Base-by-base conservation (phyloP, 140 eudicot genomes). In the Erigeron philadelphicus region DNA sequence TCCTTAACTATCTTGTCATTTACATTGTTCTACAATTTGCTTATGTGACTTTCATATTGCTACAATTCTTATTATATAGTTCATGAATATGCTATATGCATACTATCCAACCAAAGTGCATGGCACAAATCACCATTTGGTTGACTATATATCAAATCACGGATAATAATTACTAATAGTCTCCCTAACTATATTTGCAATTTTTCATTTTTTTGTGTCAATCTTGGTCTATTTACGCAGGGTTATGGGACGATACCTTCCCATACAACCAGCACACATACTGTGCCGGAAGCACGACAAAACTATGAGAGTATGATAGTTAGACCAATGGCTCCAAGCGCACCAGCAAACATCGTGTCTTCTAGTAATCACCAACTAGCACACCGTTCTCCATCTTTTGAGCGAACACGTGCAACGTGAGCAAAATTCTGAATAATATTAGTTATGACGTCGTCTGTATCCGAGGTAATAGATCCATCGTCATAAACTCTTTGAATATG, bases 231-330 rank as follows among this genome's bases (percentile, higher is more conserved):
- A 53, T 40, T 77, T 45, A 76, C 66, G 72, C 72, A 81, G 87
- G 89, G 75, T 41, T 80, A 84, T 67, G 82, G 68, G 11, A n/a
- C 59, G 52, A 67, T 73, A 52, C 71, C 80, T 46, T 78, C 68
- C 7, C 23, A 63, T 54, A 43, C 38, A 9, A 54, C 21, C 44
- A 80, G 19, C 61, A 55, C 61, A 16, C 12, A 55, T 7, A 16
- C 35, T 55, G 61, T 45, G 81, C 72, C 72, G 9, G 64, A 71
- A 60, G 48, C 50, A 11, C 79, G 53, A 38, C 77, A 11, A 53
- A 71, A 58, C 25, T 17, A 71, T 9, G 71, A 71, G 10, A 57
- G 55, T 50, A 69, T 31, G 45, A 46, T 15, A 55, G 56, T 11
- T 13, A 66, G 56, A 64, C 60, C 67, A 48, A 48, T 35, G 25